Conservation (phyloP, 2,329 filamentous ascomycete genomes). For the Elsinoe australis region DNA sequence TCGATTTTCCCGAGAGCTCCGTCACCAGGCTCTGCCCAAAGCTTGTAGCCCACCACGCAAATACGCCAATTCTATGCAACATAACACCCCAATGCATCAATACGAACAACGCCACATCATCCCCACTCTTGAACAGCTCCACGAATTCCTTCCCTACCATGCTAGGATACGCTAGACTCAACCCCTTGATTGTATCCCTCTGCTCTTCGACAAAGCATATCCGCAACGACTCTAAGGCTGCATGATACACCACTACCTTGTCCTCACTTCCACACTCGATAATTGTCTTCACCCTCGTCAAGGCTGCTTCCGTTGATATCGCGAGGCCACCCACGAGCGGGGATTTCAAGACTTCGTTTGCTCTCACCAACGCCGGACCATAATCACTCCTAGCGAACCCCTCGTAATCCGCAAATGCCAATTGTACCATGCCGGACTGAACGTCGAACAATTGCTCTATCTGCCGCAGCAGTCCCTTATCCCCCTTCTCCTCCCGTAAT, state of each 20-base stretch:
- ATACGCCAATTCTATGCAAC: background rate
- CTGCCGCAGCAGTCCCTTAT: background rate
- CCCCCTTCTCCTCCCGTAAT: background rate
- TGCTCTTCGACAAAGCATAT: conserved; percentile 13
- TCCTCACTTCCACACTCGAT: background rate
- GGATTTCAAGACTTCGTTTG: background rate
- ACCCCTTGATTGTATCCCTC: background rate
- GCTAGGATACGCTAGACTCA: conserved; percentile 1
- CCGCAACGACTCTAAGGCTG: background rate
- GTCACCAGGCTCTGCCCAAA: conserved; percentile 15
- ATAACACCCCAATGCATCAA: conserved; percentile 15
- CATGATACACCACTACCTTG: background rate
- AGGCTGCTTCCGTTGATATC: conserved; percentile 1
- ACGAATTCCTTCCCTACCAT: background rate
- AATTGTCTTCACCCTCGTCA: background rate
- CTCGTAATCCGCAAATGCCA: background rate
- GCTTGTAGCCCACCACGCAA: conserved; percentile 8
- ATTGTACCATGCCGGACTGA: conserved; percentile 3
- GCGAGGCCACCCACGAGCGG: too few relatives aligned
- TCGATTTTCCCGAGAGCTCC: conserved; percentile 19
- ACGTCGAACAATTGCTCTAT: background rate
- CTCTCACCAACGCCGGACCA: background rate
- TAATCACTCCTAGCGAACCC: conserved; percentile 1
- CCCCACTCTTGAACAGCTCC: background rate
- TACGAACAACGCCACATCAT: conserved; percentile 10